Conservation (phyloP, 2,329 filamentous ascomycete species). For the Botrytis cinerea region DNA sequence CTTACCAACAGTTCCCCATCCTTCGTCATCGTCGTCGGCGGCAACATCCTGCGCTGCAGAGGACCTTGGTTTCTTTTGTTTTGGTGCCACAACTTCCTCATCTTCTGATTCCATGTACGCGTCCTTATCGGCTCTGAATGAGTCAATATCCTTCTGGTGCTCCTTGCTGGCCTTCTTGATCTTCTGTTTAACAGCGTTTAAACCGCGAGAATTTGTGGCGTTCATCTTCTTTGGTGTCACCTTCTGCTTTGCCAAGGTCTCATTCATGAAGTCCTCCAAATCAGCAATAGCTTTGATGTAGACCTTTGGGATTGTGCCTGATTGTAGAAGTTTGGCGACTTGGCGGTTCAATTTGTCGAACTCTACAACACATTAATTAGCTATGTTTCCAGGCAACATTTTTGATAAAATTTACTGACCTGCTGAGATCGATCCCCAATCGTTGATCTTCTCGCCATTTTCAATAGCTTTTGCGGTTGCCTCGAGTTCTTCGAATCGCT, state of each 20-base stretch:
- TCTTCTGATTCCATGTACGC: slow-evolving; percentile 84
- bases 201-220: slow-evolving; percentile 85
- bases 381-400: slow-evolving; percentile 29
- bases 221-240: slow-evolving; percentile 98
- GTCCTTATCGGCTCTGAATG: slow-evolving; percentile 83
- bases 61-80: slow-evolving; percentile 55
- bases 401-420: slow-evolving; percentile 56
- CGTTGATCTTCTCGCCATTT: slow-evolving; percentile 95
- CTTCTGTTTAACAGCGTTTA: slow-evolving; percentile 97
- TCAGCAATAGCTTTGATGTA: slow-evolving; percentile 94
- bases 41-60: slow-evolving; percentile 53
- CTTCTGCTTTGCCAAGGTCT: slow-evolving; percentile 94
- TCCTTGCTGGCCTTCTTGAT: slow-evolving; percentile 99
- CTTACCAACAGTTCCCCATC: slow-evolving; percentile 85
- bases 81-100: slow-evolving; percentile 60
- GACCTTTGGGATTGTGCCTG: slow-evolving; percentile 79
- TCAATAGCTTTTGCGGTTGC: slow-evolving; percentile 87
- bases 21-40: slow-evolving; percentile 70
- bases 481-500: slow-evolving; percentile 92
- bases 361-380: slow-evolving; percentile 56
- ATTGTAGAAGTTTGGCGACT: slow-evolving; percentile 73
- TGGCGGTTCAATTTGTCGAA: slow-evolving; percentile 94
- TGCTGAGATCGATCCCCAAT: slow-evolving; percentile 90
- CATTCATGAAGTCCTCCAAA: slow-evolving; percentile 90
- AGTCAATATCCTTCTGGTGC: slow-evolving; percentile 82